Evolutionary conservation across 805 yeast genomes (phyloP).

Genomic region (Jamesozyma rosinii): DNA sequence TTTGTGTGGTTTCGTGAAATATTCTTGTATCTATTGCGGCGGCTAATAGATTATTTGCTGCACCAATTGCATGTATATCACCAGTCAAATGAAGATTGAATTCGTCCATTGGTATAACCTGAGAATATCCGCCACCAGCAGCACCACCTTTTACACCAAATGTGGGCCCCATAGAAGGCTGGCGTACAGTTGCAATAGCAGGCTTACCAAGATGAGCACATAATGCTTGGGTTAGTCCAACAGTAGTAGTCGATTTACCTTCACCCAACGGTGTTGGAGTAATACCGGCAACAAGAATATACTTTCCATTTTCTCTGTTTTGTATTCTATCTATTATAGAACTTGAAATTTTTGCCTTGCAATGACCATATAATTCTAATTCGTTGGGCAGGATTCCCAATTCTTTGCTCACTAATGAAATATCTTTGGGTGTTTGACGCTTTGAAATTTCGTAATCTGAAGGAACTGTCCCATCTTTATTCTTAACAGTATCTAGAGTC

Average conservation of each 20-base stretch:
- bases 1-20: constrained; percentile 88
- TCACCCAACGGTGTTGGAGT: constrained; percentile 98
- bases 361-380: constrained; percentile 80
- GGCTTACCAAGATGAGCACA: constrained; percentile 81
- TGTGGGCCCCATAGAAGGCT: constrained; percentile 99
- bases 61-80: constrained; percentile 92
- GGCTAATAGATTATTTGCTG: constrained; percentile 86
- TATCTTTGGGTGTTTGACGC: constrained; percentile 77
- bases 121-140: constrained; percentile 97
- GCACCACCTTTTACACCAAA: constrained; percentile 99
- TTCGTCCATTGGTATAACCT: constrained; percentile 98
- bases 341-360: constrained; percentile 79
- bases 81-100: constrained; percentile 96
- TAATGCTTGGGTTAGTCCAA: constrained; percentile 90
- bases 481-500: constrained; percentile 39
- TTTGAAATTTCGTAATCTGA: constrained; percentile 86
- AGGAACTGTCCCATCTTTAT: constrained; percentile 75
- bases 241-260: constrained; percentile 94
- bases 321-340: constrained; percentile 60
- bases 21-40: constrained; percentile 96
- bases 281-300: constrained; percentile 89
- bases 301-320: constrained; percentile 62
- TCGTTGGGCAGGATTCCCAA: constrained; percentile 71
- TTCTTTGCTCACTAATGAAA: constrained; percentile 66
- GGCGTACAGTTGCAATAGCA: constrained; percentile 90